phyloP scores from a whole-genome alignment of 805 yeast genomes.

The Zygosaccharomyces gambellarensis region DNA sequence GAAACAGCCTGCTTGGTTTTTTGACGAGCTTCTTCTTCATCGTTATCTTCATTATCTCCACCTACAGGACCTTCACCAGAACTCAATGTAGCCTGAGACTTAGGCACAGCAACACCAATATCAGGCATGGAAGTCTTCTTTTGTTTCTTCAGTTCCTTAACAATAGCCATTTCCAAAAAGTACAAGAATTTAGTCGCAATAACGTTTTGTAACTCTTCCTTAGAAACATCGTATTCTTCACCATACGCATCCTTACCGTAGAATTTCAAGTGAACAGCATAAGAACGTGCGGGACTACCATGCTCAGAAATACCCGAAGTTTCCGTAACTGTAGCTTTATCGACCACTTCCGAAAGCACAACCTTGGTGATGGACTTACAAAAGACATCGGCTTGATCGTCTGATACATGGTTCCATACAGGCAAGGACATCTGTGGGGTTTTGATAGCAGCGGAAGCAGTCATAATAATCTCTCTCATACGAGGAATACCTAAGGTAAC shows the following conservation, averaged over 20 bases:
- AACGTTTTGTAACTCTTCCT: constrained; percentile 68
- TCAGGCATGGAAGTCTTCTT: constrained; percentile 54
- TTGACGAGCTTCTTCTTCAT: constrained; percentile 53
- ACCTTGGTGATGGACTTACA: constrained; percentile 86
- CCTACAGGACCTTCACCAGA: constrained; percentile 35
- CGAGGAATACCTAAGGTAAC: constrained; percentile 99
- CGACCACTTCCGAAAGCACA: constrained; percentile 81
- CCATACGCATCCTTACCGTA: constrained; percentile 72
- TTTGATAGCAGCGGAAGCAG: constrained; percentile 90
- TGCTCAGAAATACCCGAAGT: constrained; percentile 61
- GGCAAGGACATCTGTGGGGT: constrained; percentile 99
- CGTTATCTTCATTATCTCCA: constrained; percentile 42
- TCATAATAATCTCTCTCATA: constrained; percentile 99
- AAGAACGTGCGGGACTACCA: constrained; percentile 56
- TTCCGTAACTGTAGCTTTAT: constrained; percentile 79
- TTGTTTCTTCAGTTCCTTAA: constrained; percentile 80
- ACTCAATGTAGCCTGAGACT: constrained; percentile 44
- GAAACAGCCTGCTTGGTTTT: constrained; percentile 83
- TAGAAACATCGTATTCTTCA: constrained; percentile 82
- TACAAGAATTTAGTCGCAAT: constrained; percentile 61
- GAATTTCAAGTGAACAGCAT: constrained; percentile 69
- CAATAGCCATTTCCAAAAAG: constrained; percentile 65
- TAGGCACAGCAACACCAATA: constrained; percentile 68
- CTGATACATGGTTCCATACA: constrained; percentile 68
- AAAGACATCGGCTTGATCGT: constrained; percentile 86